These are phyloP conservation scores for Colletotrichum lentis DNA, from an alignment of 2,329 filamentous ascomycete genomes.

Conservation along the genomic window DNA sequence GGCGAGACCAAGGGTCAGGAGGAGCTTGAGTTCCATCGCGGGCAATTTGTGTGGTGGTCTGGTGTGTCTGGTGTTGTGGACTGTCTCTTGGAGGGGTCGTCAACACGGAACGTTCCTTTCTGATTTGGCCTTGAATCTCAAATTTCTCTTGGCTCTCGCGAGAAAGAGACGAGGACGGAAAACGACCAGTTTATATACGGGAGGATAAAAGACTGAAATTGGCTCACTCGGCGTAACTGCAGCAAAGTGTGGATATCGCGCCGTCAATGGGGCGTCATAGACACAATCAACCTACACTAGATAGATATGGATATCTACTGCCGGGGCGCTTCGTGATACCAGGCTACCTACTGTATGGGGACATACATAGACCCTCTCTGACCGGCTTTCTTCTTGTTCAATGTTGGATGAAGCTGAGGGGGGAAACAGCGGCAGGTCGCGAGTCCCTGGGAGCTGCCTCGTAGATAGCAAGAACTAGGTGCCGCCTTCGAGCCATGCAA, in stretches of 20 bases:
- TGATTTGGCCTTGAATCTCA: not conserved
- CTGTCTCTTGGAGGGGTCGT: not conserved
- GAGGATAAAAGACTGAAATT: not conserved
- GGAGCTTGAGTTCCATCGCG: slow-evolving; percentile 52
- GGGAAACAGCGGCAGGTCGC: not conserved
- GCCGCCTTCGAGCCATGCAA: not conserved
- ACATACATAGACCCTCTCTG: not conserved
- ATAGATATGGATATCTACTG: not conserved
- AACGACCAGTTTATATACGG: not conserved
- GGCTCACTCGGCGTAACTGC: slow-evolving; percentile 1
- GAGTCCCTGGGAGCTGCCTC: not conserved
- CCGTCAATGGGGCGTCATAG: slow-evolving; percentile 6
- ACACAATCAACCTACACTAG: not conserved
- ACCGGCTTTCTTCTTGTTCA: not conserved
- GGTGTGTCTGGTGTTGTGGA: slow-evolving; percentile 7
- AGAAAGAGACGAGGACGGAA: not conserved
- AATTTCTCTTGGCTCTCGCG: no score
- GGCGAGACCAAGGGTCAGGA: slow-evolving; percentile 43
- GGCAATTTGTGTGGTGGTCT: not conserved
- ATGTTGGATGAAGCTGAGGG: not conserved
- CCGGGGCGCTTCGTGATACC: not conserved
- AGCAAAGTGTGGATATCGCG: not conserved
- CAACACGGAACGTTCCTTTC: not conserved
- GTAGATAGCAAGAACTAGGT: not conserved
- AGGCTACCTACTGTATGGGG: not conserved